Evolutionary conservation across 2,329 filamentous ascomycete genomes (phyloP).

Genomic region (Plenodomus lindquistii): DNA sequence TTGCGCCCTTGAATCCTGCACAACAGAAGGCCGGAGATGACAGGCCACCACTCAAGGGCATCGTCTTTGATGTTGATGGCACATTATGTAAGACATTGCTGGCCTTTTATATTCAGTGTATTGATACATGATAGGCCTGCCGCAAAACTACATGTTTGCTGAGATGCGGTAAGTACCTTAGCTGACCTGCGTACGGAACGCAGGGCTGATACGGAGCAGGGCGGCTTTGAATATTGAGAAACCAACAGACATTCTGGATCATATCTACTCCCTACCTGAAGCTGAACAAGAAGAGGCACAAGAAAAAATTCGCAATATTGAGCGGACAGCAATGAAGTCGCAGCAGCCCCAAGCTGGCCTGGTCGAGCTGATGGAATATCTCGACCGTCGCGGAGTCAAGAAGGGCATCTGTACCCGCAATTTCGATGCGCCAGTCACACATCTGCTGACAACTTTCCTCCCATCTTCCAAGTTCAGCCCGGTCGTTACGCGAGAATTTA

Average conservation of each 20-base stretch:
- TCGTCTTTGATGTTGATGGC: slow-evolving; percentile 92
- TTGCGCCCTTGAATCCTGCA: slow-evolving; percentile 54
- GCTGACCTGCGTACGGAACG: background rate
- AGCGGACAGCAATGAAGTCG: slow-evolving; percentile 75
- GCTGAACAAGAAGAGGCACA: slow-evolving; percentile 66
- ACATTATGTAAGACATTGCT: slow-evolving; percentile 70
- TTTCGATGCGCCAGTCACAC: slow-evolving; percentile 75
- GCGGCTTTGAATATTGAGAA: slow-evolving; percentile 71
- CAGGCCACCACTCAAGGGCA: slow-evolving; percentile 56
- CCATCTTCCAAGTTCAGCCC: slow-evolving; percentile 70
- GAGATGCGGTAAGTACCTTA: slow-evolving; percentile 69
- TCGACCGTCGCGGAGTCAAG: slow-evolving; percentile 67
- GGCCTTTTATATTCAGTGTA: background rate
- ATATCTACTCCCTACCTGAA: slow-evolving; percentile 75
- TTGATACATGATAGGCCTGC: slow-evolving; percentile 62
- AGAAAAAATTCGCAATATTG: slow-evolving; percentile 75
- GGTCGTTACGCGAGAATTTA: slow-evolving; percentile 82
- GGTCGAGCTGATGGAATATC: slow-evolving; percentile 75
- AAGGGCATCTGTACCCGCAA: slow-evolving; percentile 95
- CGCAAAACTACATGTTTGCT: slow-evolving; percentile 93
- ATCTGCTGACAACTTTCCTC: slow-evolving; percentile 77
- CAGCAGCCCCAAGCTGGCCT: slow-evolving; percentile 86
- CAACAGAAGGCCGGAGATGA: slow-evolving; percentile 32
- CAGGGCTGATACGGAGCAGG: slow-evolving; percentile 1
- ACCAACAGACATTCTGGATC: slow-evolving; percentile 79